phyloP scores from a whole-genome alignment of 176 grass and related monocot genomes.

The Musa acuminata region DNA sequence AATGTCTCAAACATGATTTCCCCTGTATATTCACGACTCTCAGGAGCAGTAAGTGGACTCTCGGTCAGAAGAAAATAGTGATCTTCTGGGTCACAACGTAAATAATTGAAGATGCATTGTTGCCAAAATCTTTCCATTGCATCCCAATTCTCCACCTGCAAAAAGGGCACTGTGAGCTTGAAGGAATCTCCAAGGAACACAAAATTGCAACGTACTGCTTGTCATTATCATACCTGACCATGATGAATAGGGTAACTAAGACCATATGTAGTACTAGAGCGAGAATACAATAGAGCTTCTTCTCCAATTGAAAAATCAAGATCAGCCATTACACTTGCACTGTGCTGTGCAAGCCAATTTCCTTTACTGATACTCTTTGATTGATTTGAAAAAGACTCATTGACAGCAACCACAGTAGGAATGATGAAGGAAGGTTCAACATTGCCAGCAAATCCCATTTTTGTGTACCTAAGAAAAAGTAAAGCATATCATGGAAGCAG shows the following conservation, averaged over 20 bases:
- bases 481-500: not conserved
- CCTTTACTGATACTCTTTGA: conserved; percentile 49
- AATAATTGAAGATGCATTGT: conserved; percentile 88
- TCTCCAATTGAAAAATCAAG: conserved; percentile 94
- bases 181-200: not conserved
- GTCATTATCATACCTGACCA: conserved; percentile 50
- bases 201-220: not conserved
- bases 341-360: conserved; percentile 92
- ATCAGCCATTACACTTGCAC: conserved; percentile 92
- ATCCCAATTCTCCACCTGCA: conserved; percentile 94
- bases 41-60: conserved; percentile 78
- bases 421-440: conserved; percentile 97
- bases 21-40: conserved; percentile 78
- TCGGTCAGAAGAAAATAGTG: conserved; percentile 96
- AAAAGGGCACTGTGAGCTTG: not conserved
- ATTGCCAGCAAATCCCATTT: conserved; percentile 99
- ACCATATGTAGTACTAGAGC: conserved; percentile 54
- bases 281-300: conserved; percentile 58
- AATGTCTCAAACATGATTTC: conserved; percentile 99
- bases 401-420: conserved; percentile 91
- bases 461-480: conserved; percentile 56
- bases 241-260: conserved; percentile 83
- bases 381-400: conserved; percentile 59
- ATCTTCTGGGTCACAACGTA: conserved; percentile 85
- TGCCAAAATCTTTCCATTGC: conserved; percentile 99